A percentile compares a stretch with the other conserved stretches of the same genome.
Evolutionary conservation across 768 basidiomycete species (phyloP).

Genomic region (Tricholoma terreum): DNA sequence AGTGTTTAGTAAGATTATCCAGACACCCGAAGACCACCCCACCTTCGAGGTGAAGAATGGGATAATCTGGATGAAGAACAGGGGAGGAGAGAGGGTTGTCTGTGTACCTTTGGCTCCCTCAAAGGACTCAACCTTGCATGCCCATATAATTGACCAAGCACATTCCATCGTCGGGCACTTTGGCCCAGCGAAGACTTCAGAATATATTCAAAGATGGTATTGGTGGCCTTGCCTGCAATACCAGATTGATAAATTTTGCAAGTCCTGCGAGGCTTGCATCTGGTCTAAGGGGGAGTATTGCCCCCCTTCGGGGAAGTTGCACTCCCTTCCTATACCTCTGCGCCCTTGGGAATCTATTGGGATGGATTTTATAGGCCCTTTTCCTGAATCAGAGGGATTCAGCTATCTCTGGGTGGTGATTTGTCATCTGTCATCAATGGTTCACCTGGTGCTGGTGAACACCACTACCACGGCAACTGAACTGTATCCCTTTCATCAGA

Average conservation of each 20-base stretch:
- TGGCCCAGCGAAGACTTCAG: conserved; percentile 20
- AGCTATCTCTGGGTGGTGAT: background rate
- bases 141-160: conserved; percentile 16
- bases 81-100: conserved; percentile 3
- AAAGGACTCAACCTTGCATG: conserved; percentile 3
- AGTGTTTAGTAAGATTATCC: background rate
- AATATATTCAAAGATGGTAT: conserved; percentile 27
- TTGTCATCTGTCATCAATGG: background rate
- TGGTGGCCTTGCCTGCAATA: conserved; percentile 15
- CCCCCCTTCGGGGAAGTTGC: background rate
- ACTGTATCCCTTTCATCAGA: background rate
- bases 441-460: background rate
- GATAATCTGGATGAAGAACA: background rate
- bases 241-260: background rate
- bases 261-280: background rate
- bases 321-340: background rate
- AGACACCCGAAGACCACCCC: background rate
- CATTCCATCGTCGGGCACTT: conserved; percentile 33
- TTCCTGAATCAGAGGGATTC: background rate
- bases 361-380: background rate
- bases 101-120: conserved; percentile 19
- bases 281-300: background rate
- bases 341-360: background rate
- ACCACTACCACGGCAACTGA: background rate
- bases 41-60: background rate